Evolutionary conservation across 2,329 filamentous ascomycete species (phyloP), one percentile per base, ranked within the genome.

Genomic region (Nemania diffusa): DNA sequence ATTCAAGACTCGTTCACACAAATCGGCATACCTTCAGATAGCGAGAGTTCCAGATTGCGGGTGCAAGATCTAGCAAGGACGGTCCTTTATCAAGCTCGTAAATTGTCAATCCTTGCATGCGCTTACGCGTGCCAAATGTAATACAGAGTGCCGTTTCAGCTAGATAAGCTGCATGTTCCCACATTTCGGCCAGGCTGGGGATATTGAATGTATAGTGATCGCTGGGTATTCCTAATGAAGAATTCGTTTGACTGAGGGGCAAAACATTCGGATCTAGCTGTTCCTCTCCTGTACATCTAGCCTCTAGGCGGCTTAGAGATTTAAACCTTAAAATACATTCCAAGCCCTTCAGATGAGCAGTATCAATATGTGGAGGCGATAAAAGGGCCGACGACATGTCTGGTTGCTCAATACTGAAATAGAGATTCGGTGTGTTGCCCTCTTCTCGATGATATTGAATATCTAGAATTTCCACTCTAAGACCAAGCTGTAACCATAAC

Each of bases 331-430:
- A 71, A 20, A 72, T 37, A 37, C 72, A 75, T 22, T 76, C 73
- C 37, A 78, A 34, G 17, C 77, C 76, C 63, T 73, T 70, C n/a
- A 78, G 64, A 24, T 73, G 68, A 60, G 73, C 74, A 24, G 72
- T 74, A 17, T 62, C 64, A n/a, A 67, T 64, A 58, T 74, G 70
- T 24, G 74, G 73, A 20, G 77, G 76, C 1, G 75, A 76, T 44
- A 78, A 57, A 32, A 78, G 69, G 32, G 73, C 69, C 22, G 68
- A 71, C 6, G 76, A 73, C 60, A 78, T 78, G 51, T 78, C 71
- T 24, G 69, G 65, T 57, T 77, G 76, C 60, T 78, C 72, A 17
- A 78, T 61, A 48, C 71, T 73, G 48, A 78, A 74, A 66, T 72
- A 77, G 2, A 78, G 63, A 48, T 76, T 76, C 26, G 77, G 75